These are phyloP conservation scores for Mycosphaerella sp. DNA, from an alignment of 2,329 filamentous ascomycete genomes.

Conservation along the genomic window DNA sequence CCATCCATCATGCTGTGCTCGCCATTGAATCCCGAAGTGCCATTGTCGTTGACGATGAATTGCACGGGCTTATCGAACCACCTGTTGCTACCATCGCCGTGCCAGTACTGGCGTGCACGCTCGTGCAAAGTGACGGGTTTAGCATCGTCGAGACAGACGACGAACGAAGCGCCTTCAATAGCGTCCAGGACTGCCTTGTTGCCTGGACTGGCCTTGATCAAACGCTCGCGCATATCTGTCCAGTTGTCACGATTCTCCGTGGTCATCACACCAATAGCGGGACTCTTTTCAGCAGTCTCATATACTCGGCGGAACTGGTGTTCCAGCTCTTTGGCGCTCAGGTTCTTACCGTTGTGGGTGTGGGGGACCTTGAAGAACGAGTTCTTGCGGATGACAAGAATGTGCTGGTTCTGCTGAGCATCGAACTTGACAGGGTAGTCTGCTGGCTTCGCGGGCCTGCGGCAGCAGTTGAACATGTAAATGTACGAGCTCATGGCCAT, in stretches of 20 bases:
- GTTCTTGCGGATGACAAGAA: conserved; percentile 88
- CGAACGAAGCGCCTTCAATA: conserved; percentile 83
- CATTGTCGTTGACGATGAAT: conserved; percentile 98
- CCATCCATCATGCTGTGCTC: conserved; percentile 99
- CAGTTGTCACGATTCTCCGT: conserved; percentile 91
- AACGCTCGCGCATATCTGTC: conserved; percentile 69
- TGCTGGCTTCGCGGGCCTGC: conserved; percentile 72
- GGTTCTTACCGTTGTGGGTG: conserved; percentile 72
- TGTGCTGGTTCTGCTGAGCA: conserved; percentile 70
- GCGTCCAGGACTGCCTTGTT: conserved; percentile 73
- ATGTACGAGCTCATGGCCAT: conserved; percentile 98
- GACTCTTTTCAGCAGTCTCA: conserved; percentile 63
- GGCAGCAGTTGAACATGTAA: conserved; percentile 96
- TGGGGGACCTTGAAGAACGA: conserved; percentile 91
- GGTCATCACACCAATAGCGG: conserved; percentile 77
- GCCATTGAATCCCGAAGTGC: conserved; percentile 93
- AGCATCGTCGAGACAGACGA: conserved; percentile 90
- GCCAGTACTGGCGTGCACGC: conserved; percentile 95
- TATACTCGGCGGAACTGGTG: conserved; percentile 82
- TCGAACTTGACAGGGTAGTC: conserved; percentile 82
- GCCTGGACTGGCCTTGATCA: conserved; percentile 68
- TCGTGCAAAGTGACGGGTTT: conserved; percentile 89
- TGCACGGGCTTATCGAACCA: conserved; percentile 99
- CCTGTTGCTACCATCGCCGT: conserved; percentile 89
- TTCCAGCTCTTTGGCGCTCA: conserved; percentile 86